Base-by-base conservation (phyloP, 2,329 filamentous ascomycete genomes). In the Penicillium sclerotigenum region DNA sequence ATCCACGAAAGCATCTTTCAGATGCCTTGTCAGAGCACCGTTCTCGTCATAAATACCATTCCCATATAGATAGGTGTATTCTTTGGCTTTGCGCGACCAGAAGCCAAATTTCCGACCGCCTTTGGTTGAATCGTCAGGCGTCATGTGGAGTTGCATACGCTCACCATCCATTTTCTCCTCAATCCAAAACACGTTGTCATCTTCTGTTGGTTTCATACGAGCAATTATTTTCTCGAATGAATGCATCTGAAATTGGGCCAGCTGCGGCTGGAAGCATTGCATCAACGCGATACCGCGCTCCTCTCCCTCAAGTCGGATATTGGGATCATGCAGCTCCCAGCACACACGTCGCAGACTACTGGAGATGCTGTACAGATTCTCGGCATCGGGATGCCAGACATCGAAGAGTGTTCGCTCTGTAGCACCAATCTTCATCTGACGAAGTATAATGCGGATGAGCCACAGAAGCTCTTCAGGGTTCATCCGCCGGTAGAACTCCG, bases 111-210 rank as follows among this genome's bases (percentile, higher is more conserved):
- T 80, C 54, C 81, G 85, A 0, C 90, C 90, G 0, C 91, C 91
- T 0, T 84, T 81, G 0, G 85, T 77, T 0, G 73, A 75, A 4
- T 85, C 77, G 62, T 97, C 90, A 55, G 88, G 80, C 13, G 84
- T 74, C 88, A 97, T 92, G 72, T 99, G 94, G 70, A 99, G 81
- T 72, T 99, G 94, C 87, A 99, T 97, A 26, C 94, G 85, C 75
- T 99, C 94, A 1, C 94, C 94, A 64, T 99, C 94, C 9, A 99
- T 79, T 73, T 99, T 99, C 75, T 99, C 94, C 72, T 99, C 94
- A 46, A 97, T 94, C 91, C 92, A 97, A 68, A 95, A 99, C 9
- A 88, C 85, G 0, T 82, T 79, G 50, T 95, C 87, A 0, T 90
- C 86, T 24, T 87, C 83, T 0, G 84, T 87, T 0, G 82, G 80